These are phyloP conservation scores for Paecilomyces niveus DNA, from an alignment of 2,329 filamentous ascomycete genomes.

Conservation along the genomic window DNA sequence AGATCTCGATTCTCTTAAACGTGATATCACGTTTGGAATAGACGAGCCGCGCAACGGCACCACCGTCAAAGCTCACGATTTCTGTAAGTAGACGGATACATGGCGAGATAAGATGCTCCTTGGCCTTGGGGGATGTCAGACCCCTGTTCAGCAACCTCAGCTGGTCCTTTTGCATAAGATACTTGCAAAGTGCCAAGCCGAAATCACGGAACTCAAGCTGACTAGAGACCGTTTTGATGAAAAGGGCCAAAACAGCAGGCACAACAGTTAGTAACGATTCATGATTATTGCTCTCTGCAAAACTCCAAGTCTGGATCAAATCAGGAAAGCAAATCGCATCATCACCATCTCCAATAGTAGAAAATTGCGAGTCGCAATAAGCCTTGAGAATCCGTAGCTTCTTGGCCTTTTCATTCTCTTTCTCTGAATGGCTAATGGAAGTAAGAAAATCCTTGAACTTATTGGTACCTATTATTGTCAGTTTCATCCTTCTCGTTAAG, in stretches of 20 bases:
- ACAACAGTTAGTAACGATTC: conserved; percentile 75
- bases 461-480: conserved; percentile 27
- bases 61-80: conserved; percentile 78
- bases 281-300: conserved; percentile 70
- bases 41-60: conserved; percentile 66
- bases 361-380: conserved; percentile 49
- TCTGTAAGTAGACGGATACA: conserved; percentile 80
- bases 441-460: conserved; percentile 39
- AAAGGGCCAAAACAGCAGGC: conserved; percentile 70
- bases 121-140: conserved; percentile 70
- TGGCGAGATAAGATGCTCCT: conserved; percentile 83
- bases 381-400: conserved; percentile 38
- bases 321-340: conserved; percentile 64
- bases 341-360: conserved; percentile 40
- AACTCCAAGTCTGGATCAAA: conserved; percentile 81
- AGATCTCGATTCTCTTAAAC: conserved; percentile 71
- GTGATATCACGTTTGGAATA: conserved; percentile 73
- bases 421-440: conserved; percentile 29
- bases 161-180: conserved; percentile 72
- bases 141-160: conserved; percentile 73
- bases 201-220: conserved; percentile 67
- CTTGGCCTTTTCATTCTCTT: conserved; percentile 27
- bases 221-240: conserved; percentile 70
- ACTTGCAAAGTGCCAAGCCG: conserved; percentile 72
- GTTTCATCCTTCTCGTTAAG: background rate